Percentiles rank a stretch among this genome's conserved stretches.
phyloP scores from a whole-genome alignment of 73 alveolate genomes.

The Tetrahymena borealis region DNA sequence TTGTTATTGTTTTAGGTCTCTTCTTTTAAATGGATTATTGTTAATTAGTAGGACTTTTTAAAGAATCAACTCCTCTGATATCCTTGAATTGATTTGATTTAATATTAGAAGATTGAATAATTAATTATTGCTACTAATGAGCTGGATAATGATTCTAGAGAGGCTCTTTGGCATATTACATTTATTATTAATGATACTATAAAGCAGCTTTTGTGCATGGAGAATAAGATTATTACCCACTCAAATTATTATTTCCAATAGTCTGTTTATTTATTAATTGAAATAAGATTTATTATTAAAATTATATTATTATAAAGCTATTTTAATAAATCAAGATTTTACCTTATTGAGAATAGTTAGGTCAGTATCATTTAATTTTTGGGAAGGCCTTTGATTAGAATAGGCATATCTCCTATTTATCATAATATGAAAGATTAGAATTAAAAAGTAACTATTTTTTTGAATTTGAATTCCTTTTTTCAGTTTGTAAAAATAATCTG shows the following conservation, averaged over 20 bases:
- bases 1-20: not conserved
- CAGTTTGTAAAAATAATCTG: too few species aligned
- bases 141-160: not conserved
- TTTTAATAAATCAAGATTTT: too few species aligned
- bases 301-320: too few species aligned
- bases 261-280: too few species aligned
- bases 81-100: not conserved
- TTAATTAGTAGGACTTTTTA: not conserved
- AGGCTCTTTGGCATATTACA: not conserved
- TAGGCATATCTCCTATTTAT: not conserved
- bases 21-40: not conserved
- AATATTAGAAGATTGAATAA: not conserved
- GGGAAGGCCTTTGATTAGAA: not conserved
- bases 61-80: not conserved
- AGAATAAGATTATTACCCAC: not conserved
- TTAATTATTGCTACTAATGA: not conserved
- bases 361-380: not conserved
- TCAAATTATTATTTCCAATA: not conserved
- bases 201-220: not conserved
- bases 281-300: too few species aligned
- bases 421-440: not conserved
- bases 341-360: not conserved
- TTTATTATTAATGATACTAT: not conserved
- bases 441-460: not conserved
- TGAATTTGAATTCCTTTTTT: not conserved